Conservation (phyloP, 164 flowering plant genomes). For the Liquidambar formosana region DNA sequence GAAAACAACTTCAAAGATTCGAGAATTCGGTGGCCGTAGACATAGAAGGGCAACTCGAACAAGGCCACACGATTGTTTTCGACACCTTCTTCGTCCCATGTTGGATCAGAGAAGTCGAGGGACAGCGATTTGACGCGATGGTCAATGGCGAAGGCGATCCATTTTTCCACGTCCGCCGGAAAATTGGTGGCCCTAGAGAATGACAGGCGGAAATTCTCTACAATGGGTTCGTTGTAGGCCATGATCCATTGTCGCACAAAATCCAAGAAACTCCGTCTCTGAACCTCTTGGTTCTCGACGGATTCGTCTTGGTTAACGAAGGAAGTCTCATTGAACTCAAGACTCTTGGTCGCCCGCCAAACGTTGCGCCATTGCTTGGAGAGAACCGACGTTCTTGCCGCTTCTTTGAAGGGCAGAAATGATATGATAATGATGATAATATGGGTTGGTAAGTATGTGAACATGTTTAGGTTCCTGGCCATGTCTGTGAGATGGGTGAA, state of each 20-base stretch:
- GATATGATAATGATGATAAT: slow-evolving; percentile 26
- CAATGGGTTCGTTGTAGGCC: not conserved
- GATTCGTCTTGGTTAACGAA: slow-evolving; percentile 6
- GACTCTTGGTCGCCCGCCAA: slow-evolving; percentile 20
- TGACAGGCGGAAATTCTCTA: not conserved
- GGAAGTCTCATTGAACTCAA: slow-evolving; percentile 28
- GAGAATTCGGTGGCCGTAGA: slow-evolving; percentile 8
- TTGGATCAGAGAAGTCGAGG: slow-evolving; percentile 28
- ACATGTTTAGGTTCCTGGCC: not conserved
- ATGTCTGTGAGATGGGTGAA: not conserved
- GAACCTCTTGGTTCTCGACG: not conserved
- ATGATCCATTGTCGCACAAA: slow-evolving; percentile 14
- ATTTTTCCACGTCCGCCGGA: not conserved
- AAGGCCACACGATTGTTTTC: not conserved
- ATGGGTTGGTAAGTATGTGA: slow-evolving; percentile 6
- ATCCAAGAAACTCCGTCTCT: slow-evolving; percentile 9
- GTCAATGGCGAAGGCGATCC: not conserved
- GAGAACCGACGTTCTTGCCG: slow-evolving; percentile 25
- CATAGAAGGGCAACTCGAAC: slow-evolving; percentile 3
- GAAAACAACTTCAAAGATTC: slow-evolving; percentile 21
- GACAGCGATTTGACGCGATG: not conserved
- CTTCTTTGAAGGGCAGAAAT: slow-evolving; percentile 39
- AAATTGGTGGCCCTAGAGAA: slow-evolving; percentile 6
- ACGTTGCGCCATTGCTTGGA: slow-evolving; percentile 25
- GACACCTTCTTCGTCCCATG: slow-evolving; percentile 6